A percentile compares a stretch with the other conserved stretches of the same genome.
Conservation (phyloP, 371 early-diverging fungal genomes). For the Lichtheimia ramosa region DNA sequence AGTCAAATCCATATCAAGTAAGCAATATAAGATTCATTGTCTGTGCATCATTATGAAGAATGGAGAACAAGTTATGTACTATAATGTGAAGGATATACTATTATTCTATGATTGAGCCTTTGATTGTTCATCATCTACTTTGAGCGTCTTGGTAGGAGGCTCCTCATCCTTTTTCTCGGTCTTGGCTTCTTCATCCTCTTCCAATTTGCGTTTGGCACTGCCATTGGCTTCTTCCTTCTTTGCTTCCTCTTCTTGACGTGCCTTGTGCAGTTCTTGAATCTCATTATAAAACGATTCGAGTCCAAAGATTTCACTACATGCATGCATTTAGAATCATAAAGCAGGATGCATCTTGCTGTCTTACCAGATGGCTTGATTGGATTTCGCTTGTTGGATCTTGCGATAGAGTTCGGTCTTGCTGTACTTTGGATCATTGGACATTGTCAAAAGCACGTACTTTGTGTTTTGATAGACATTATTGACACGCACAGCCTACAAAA, state of each 20-base stretch:
- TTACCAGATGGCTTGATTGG: conserved; percentile 51
- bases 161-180: too few relatives aligned
- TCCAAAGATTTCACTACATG: conserved; percentile 35
- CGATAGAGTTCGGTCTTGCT: conserved; percentile 50
- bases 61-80: too few relatives aligned
- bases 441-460: conserved; percentile 88
- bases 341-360: too few relatives aligned
- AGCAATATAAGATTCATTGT: too few relatives aligned
- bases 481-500: conserved; percentile 47
- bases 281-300: conserved; percentile 41
- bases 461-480: conserved; percentile 80
- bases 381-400: conserved; percentile 51
- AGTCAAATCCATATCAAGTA: too few relatives aligned
- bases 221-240: neutral
- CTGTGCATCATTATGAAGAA: too few relatives aligned
- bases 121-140: too few relatives aligned
- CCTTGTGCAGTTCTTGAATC: conserved; percentile 24
- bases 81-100: too few relatives aligned
- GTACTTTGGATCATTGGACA: conserved; percentile 66
- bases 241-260: conserved; percentile 13
- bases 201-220: conserved; percentile 4
- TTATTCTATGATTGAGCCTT: too few relatives aligned
- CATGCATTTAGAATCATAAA: too few relatives aligned
- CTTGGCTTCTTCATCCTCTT: neutral
- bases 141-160: too few relatives aligned